A percentile compares a stretch with the other conserved stretches of the same genome.
phyloP scores from a whole-genome alignment of 2,329 filamentous ascomycete genomes.

The Leptographium wingfieldii region DNA sequence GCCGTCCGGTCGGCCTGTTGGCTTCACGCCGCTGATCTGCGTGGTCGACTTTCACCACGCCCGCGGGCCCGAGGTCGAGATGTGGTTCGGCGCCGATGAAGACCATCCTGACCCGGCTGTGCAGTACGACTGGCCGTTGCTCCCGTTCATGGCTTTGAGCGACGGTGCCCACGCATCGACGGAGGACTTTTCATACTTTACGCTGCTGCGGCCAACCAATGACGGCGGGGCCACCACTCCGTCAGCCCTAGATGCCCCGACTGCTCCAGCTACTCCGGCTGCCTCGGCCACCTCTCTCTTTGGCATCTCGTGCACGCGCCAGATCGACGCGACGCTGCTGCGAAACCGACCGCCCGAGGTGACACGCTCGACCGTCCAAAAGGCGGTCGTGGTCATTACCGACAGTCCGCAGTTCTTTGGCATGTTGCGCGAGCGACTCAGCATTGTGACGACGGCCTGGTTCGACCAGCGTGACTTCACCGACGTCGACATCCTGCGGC shows the following conservation, averaged over 20 bases:
- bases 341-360: conserved; percentile 75
- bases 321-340: conserved; percentile 69
- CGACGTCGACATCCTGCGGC: conserved; percentile 76
- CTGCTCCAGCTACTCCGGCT: conserved; percentile 26
- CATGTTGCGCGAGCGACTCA: conserved; percentile 77
- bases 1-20: background rate
- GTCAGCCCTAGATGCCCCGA: conserved; percentile 21
- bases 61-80: conserved; percentile 82
- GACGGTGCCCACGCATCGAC: conserved; percentile 92
- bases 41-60: conserved; percentile 81
- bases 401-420: conserved; percentile 85
- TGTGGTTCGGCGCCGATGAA: conserved; percentile 62
- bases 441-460: conserved; percentile 88
- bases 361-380: conserved; percentile 94
- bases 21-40: conserved; percentile 56
- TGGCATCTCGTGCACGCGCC: conserved; percentile 88
- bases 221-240: background rate
- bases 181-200: conserved; percentile 99
- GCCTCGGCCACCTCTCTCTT: conserved; percentile 69
- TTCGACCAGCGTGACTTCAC: conserved; percentile 90
- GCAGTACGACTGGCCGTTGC: conserved; percentile 78
- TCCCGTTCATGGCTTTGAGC: conserved; percentile 94
- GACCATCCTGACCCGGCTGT: conserved; percentile 65
- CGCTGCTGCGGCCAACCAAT: conserved; percentile 51
- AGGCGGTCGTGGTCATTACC: conserved; percentile 90